phyloP scores from a whole-genome alignment of 2,329 filamentous ascomycete species.

The Trichoderma sp. region DNA sequence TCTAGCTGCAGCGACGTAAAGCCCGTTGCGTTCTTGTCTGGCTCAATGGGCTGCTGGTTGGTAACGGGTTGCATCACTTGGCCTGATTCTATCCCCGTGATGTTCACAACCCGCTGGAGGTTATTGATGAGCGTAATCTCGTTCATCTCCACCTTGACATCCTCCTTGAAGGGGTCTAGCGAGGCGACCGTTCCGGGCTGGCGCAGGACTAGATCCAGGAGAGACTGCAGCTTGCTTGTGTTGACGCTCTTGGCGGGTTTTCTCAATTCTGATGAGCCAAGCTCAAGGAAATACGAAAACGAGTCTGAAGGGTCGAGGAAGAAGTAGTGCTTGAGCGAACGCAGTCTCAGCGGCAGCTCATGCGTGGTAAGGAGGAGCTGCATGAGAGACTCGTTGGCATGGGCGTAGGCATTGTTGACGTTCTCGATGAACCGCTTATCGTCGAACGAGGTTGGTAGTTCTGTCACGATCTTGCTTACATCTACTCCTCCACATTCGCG shows the following conservation, averaged over 20 bases:
- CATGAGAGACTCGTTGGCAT: conserved; percentile 91
- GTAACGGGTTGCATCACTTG: conserved; percentile 73
- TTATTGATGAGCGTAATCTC: conserved; percentile 89
- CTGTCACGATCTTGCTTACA: conserved; percentile 79
- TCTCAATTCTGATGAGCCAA: conserved; percentile 82
- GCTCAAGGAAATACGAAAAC: conserved; percentile 95
- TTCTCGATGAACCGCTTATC: conserved; percentile 92
- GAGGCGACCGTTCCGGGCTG: conserved; percentile 93
- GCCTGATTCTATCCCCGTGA: conserved; percentile 90
- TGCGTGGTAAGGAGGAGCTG: conserved; percentile 90
- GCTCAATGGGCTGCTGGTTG: conserved; percentile 60
- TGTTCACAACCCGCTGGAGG: conserved; percentile 93
- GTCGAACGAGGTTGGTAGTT: conserved; percentile 90
- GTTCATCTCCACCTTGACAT: conserved; percentile 97
- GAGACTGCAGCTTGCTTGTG: conserved; percentile 85
- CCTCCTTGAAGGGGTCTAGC: conserved; percentile 95
- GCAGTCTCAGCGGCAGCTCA: conserved; percentile 78
- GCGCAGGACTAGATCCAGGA: conserved; percentile 93
- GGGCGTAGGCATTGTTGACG: conserved; percentile 89
- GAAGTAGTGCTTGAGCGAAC: conserved; percentile 97
- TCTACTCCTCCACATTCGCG: conserved; percentile 95
- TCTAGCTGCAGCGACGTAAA: conserved; percentile 93
- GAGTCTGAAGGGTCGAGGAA: conserved; percentile 98
- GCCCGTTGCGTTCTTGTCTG: conserved; percentile 81
- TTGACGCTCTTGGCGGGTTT: conserved; percentile 89